Evolutionary conservation across 495 filamentous ascomycete genomes (phyloP).

Genomic region (Aspergillus cristatus): DNA sequence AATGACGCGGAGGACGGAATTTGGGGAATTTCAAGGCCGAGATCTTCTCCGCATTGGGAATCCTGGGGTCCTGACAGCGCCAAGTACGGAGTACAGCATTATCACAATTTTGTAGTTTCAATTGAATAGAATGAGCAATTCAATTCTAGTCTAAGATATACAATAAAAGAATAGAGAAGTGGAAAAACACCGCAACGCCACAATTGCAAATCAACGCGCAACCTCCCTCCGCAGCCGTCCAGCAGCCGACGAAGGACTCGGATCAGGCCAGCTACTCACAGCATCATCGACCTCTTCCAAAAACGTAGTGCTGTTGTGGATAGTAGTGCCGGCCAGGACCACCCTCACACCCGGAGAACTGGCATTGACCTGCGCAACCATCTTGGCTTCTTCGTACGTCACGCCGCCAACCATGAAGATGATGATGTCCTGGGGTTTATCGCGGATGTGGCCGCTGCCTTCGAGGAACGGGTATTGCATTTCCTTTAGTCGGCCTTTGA

Average conservation of each 20-base stretch:
- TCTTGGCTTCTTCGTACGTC: conserved; percentile 95
- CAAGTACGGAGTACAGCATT: no score
- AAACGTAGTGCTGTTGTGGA: conserved; percentile 82
- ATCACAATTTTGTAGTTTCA: no score
- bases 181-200: not conserved
- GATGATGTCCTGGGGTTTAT: conserved; percentile 94
- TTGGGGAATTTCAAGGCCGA: not conserved
- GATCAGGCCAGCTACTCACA: conserved; percentile 71
- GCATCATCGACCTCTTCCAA: conserved; percentile 79
- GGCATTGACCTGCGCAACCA: conserved; percentile 85
- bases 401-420: conserved; percentile 88
- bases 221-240: conserved; percentile 62
- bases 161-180: not conserved
- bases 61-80: conserved; percentile 8
- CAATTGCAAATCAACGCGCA: conserved; percentile 11
- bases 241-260: conserved; percentile 55
- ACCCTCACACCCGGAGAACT: conserved; percentile 80
- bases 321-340: conserved; percentile 73
- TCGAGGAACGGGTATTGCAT: conserved; percentile 89
- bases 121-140: no score
- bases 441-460: conserved; percentile 68
- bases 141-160: conserved; percentile 4
- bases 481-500: conserved; percentile 80
- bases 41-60: conserved; percentile 11
- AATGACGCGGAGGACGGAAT: not conserved